Conservation (phyloP, 164 flowering plant genomes). For the Buxus sempervirens region DNA sequence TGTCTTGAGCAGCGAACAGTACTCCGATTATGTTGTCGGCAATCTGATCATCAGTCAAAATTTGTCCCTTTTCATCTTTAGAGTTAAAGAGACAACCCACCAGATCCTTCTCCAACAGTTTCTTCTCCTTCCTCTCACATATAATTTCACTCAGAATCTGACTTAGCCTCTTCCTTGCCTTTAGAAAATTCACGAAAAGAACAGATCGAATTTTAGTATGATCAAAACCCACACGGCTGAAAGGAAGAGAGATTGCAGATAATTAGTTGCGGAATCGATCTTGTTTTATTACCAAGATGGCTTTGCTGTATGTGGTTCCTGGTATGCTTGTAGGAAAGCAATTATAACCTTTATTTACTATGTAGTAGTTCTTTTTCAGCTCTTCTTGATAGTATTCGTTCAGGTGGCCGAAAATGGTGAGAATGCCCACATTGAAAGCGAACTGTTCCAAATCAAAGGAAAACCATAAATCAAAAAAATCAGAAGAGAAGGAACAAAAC, state of each 20-base stretch:
- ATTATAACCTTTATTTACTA: conserved; percentile 72
- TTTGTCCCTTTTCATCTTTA: conserved; percentile 45
- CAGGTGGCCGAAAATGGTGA: conserved; percentile 51
- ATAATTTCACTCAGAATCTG: conserved; percentile 51
- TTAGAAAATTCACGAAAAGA: not conserved
- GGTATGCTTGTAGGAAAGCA: conserved; percentile 67
- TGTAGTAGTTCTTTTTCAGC: conserved; percentile 53
- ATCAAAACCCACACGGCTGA: too few species aligned
- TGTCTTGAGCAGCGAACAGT: conserved; percentile 90
- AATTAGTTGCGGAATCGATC: not conserved
- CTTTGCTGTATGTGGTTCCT: conserved; percentile 59
- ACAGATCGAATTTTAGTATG: too few species aligned
- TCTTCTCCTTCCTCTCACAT: conserved; percentile 51
- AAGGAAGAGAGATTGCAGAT: not conserved
- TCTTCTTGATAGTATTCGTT: conserved; percentile 35
- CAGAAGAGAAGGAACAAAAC: not conserved
- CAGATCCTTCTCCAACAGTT: conserved; percentile 36
- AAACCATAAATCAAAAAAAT: not conserved
- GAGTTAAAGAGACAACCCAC: conserved; percentile 50
- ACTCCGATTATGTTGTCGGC: conserved; percentile 90
- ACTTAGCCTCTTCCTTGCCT: conserved; percentile 76
- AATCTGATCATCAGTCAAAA: conserved; percentile 55
- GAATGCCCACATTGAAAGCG: conserved; percentile 68
- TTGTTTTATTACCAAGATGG: conserved; percentile 51
- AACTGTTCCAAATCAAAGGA: conserved; percentile 36